Evolutionary conservation across 257 asterid genomes (phyloP).

Genomic region (Nicotiana tomentosiformis): DNA sequence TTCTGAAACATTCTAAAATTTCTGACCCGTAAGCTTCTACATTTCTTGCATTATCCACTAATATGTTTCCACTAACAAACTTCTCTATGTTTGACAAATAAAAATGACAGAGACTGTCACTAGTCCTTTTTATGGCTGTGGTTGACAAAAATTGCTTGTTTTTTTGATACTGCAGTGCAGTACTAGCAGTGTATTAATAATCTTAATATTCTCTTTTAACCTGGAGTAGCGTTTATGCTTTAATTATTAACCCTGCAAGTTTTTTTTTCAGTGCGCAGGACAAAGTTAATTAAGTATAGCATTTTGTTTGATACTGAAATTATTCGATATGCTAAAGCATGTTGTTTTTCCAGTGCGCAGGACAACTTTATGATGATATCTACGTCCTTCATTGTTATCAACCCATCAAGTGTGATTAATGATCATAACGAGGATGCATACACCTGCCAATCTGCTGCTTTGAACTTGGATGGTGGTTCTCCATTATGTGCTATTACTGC

Average conservation of each 20-base stretch:
- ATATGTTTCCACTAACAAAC: neutral
- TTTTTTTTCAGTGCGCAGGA: neutral
- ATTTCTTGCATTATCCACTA: neutral
- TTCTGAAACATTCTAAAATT: neutral
- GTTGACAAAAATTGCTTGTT: neutral
- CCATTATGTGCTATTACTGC: slow-evolving; percentile 28
- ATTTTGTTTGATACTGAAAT: too few species aligned
- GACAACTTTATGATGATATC: slow-evolving; percentile 55
- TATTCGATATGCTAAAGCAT: neutral
- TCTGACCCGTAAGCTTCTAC: neutral
- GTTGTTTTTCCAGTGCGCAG: slow-evolving; percentile 41
- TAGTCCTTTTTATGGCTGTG: neutral
- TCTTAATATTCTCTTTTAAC: slow-evolving; percentile 1
- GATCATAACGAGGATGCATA: slow-evolving; percentile 22
- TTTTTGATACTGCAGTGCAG: neutral
- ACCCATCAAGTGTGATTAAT: slow-evolving; percentile 30
- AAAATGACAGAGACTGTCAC: neutral
- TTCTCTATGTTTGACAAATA: neutral
- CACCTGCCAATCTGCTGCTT: slow-evolving; percentile 20
- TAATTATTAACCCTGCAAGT: neutral
- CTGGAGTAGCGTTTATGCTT: slow-evolving; percentile 1
- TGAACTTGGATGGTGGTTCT: slow-evolving; percentile 19
- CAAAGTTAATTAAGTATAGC: too few species aligned
- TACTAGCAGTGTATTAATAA: neutral
- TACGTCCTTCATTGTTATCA: slow-evolving; percentile 65